phyloP scores from a whole-genome alignment of 352 stramenopile genomes.

The Discostella stelligera region DNA sequence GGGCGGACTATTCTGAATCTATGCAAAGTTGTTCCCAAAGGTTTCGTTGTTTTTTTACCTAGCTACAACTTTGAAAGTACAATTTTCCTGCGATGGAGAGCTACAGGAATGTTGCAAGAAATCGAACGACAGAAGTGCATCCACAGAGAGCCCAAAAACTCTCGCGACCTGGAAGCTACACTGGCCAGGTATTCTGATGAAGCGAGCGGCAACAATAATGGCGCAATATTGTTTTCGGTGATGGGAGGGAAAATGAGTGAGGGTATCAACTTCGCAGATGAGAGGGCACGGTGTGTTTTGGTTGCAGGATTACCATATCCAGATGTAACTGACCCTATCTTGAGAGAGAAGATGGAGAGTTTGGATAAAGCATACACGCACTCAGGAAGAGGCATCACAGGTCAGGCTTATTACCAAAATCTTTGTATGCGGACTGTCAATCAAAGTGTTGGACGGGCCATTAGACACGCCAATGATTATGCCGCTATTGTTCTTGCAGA shows the following conservation, averaged over 20 bases:
- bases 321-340: constrained; percentile 92
- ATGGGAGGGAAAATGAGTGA: constrained; percentile 99
- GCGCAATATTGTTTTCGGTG: constrained; percentile 90
- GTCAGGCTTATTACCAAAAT: constrained; percentile 94
- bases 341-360: constrained; percentile 96
- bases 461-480: constrained; percentile 97
- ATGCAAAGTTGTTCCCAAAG: constrained; percentile 87
- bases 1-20: constrained; percentile 90
- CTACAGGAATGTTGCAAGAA: constrained; percentile 83
- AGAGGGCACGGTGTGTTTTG: constrained; percentile 93
- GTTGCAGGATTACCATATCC: constrained; percentile 98
- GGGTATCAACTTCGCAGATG: constrained; percentile 99
- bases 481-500: constrained; percentile 95
- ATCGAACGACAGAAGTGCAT: constrained; percentile 89
- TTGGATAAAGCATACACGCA: constrained; percentile 55
- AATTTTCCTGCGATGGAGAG: constrained; percentile 87
- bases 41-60: constrained; percentile 97
- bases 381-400: constrained; percentile 57
- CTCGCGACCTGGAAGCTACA: constrained; percentile 89
- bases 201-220: constrained; percentile 25
- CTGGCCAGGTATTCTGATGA: constrained; percentile 86
- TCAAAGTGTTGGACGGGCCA: constrained; percentile 97
- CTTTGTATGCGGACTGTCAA: constrained; percentile 99
- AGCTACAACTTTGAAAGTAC: constrained; percentile 95
- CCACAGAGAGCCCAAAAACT: constrained; percentile 92